A percentile compares a stretch with the other conserved stretches of the same genome.
Evolutionary conservation across 306 rosid species (phyloP).

Genomic region (Prunus kanzakura): DNA sequence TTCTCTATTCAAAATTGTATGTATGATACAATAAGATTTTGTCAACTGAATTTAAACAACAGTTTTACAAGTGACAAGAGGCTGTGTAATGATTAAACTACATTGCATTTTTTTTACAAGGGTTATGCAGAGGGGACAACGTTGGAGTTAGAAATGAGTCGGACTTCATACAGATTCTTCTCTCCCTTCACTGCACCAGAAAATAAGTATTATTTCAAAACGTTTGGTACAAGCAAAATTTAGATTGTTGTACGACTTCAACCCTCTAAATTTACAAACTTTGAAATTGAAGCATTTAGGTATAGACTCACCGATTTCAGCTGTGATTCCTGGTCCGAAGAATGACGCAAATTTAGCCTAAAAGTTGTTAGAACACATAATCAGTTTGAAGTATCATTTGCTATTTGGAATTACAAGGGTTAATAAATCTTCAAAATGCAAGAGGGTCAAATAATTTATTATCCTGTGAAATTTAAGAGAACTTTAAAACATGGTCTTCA

Average conservation of each 20-base stretch:
- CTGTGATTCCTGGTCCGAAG: conserved; percentile 91
- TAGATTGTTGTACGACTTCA: neutral
- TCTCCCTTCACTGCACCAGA: conserved; percentile 66
- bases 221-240: neutral
- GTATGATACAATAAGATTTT: conserved; percentile 13
- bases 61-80: conserved; percentile 38
- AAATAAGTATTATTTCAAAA: neutral
- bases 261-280: neutral
- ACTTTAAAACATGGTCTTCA: neutral
- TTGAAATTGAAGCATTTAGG: neutral
- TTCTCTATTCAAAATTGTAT: conserved; percentile 36
- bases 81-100: conserved; percentile 29
- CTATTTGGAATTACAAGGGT: neutral
- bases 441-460: neutral
- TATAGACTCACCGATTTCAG: conserved; percentile 78
- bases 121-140: conserved; percentile 40
- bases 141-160: conserved; percentile 70
- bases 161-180: conserved; percentile 66
- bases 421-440: neutral
- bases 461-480: neutral
- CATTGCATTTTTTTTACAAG: conserved; percentile 18
- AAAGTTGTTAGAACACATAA: conserved; percentile 13
- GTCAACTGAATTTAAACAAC: conserved; percentile 33
- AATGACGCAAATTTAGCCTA: conserved; percentile 89
- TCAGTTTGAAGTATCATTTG: conserved; percentile 13